phyloP scores from a whole-genome alignment of 2,329 filamentous ascomycete genomes.

The Westerdykella sp. region DNA sequence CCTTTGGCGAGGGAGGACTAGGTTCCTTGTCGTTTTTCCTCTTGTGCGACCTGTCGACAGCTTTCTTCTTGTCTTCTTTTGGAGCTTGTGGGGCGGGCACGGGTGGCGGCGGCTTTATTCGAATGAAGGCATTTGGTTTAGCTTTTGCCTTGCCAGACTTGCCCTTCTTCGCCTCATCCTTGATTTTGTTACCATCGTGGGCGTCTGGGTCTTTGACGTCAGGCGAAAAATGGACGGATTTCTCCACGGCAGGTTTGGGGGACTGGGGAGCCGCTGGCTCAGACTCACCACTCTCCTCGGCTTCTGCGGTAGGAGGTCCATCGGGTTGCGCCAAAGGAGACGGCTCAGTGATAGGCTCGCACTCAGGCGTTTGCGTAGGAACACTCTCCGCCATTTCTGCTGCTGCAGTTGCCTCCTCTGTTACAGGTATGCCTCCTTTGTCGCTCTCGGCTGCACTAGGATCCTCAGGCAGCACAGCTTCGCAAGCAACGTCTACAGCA shows the following conservation, averaged over 20 bases:
- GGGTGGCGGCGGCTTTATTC: slow-evolving; percentile 21
- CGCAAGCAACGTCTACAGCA: neutral
- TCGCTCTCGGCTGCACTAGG: neutral
- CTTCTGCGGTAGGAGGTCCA: neutral
- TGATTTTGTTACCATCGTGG: slow-evolving; percentile 22
- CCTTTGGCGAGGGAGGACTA: neutral
- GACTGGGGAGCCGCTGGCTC: slow-evolving; percentile 30
- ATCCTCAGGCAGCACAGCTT: neutral
- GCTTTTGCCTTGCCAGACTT: slow-evolving; percentile 10
- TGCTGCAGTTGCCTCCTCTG: neutral
- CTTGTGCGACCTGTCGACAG: slow-evolving; percentile 7
- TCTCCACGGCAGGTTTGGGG: slow-evolving; percentile 20
- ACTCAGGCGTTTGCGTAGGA: neutral
- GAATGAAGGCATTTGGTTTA: slow-evolving; percentile 29
- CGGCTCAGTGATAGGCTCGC: slow-evolving; percentile 9
- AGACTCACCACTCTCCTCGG: slow-evolving; percentile 35
- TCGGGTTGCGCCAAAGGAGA: slow-evolving; percentile 4
- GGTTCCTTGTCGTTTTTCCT: slow-evolving; percentile 5
- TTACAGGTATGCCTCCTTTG: neutral
- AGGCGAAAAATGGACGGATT: slow-evolving; percentile 34
- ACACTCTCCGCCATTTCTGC: neutral
- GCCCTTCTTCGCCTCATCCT: slow-evolving; percentile 16
- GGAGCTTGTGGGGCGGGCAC: slow-evolving; percentile 13
- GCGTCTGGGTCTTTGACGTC: slow-evolving; percentile 35
- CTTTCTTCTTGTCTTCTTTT: slow-evolving; percentile 28